A percentile compares a stretch with the other conserved stretches of the same genome.
phyloP scores from a whole-genome alignment of 108 stramenopile species.

The Cylindrotheca closterium region DNA sequence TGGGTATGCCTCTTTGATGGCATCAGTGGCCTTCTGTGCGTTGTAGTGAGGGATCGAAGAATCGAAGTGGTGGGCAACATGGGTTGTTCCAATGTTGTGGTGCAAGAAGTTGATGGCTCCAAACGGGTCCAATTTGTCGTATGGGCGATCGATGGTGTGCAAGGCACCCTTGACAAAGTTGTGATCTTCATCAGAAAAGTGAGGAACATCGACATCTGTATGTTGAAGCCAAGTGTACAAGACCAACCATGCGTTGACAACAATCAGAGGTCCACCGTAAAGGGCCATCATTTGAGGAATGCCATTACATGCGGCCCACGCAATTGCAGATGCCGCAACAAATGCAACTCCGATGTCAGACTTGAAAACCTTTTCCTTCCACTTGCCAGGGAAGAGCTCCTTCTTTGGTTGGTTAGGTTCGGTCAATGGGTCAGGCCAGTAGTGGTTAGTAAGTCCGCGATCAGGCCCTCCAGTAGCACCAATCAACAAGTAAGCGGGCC shows the following conservation, averaged over 20 bases:
- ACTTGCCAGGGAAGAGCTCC: slow-evolving; percentile 86
- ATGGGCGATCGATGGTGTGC: slow-evolving; percentile 96
- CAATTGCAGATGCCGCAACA: slow-evolving; percentile 59
- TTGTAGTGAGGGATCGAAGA: slow-evolving; percentile 89
- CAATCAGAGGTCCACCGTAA: slow-evolving; percentile 92
- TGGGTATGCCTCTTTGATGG: slow-evolving; percentile 83
- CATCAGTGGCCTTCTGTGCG: slow-evolving; percentile 85
- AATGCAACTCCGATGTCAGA: slow-evolving; percentile 88
- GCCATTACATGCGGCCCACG: slow-evolving; percentile 75
- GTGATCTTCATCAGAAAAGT: slow-evolving; percentile 90
- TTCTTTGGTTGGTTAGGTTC: slow-evolving; percentile 72
- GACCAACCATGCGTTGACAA: slow-evolving; percentile 95
- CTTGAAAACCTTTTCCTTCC: slow-evolving; percentile 89
- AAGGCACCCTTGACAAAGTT: slow-evolving; percentile 95
- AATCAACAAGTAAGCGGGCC: slow-evolving; percentile 85
- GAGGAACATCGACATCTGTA: slow-evolving; percentile 96
- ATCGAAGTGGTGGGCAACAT: slow-evolving; percentile 97
- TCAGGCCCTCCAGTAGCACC: slow-evolving; percentile 81
- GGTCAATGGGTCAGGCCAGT: slow-evolving; percentile 59
- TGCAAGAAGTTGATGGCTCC: slow-evolving; percentile 92
- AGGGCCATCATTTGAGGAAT: slow-evolving; percentile 75
- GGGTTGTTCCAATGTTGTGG: slow-evolving; percentile 95
- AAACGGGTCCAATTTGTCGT: slow-evolving; percentile 87
- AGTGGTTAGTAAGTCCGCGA: slow-evolving; percentile 79
- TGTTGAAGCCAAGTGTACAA: slow-evolving; percentile 99